Conservation (phyloP, 1,139 yeast species). For the Williopsis jadinii region DNA sequence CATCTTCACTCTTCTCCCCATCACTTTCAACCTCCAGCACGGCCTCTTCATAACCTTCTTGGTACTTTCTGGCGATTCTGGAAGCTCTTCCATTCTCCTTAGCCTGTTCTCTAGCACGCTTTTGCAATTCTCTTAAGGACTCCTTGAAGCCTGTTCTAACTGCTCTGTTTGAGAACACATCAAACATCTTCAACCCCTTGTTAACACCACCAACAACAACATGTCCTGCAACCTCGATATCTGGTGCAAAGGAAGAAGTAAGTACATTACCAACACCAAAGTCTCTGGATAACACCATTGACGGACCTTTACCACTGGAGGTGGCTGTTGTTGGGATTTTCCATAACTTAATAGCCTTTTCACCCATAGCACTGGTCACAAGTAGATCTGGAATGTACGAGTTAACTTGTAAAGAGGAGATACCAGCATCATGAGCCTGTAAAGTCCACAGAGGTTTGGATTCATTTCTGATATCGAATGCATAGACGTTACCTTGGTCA, state of each 20-base stretch:
- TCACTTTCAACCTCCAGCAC: conserved; percentile 55
- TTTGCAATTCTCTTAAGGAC: conserved; percentile 49
- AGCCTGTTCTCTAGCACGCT: conserved; percentile 52
- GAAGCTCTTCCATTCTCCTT: conserved; percentile 49
- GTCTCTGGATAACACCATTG: conserved; percentile 87
- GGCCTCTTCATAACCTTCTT: conserved; percentile 38
- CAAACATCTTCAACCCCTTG: conserved; percentile 88
- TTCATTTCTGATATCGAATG: conserved; percentile 72
- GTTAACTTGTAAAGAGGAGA: conserved; percentile 74
- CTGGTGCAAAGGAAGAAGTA: conserved; percentile 78
- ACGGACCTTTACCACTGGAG: conserved; percentile 49
- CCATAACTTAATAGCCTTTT: conserved; percentile 84
- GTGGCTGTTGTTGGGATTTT: conserved; percentile 42
- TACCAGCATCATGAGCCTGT: conserved; percentile 95
- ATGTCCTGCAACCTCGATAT: conserved; percentile 79
- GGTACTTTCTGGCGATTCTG: conserved; percentile 63
- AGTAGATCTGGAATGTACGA: conserved; percentile 63
- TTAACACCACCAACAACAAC: conserved; percentile 84
- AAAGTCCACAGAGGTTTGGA: conserved; percentile 83
- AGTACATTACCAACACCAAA: conserved; percentile 94
- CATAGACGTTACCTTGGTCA: conserved; percentile 83
- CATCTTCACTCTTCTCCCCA: conserved; percentile 53
- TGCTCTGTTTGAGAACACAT: conserved; percentile 72
- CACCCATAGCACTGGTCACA: conserved; percentile 88
- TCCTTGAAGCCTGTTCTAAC: conserved; percentile 64